Evolutionary conservation across 2,329 filamentous ascomycete species (phyloP).

Genomic region (Pseudocercospora fuligena): DNA sequence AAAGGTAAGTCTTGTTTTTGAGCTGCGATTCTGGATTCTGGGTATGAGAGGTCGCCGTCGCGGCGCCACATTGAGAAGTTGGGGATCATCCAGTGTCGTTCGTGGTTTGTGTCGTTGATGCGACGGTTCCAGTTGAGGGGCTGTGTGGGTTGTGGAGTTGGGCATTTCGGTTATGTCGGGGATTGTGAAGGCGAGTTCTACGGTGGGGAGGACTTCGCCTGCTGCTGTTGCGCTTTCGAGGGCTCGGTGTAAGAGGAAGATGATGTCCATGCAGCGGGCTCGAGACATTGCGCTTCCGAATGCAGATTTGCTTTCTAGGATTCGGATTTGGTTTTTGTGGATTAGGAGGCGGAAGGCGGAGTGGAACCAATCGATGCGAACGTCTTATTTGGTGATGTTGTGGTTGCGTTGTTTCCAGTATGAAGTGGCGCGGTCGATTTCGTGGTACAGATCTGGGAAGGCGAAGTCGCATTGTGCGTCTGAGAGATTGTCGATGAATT

Average conservation of each 20-base stretch:
- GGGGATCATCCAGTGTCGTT: conserved; percentile 56
- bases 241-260: conserved; percentile 44
- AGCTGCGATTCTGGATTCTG: conserved; percentile 18
- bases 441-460: conserved; percentile 36
- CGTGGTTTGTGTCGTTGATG: conserved; percentile 37
- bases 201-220: conserved; percentile 46
- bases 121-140: conserved; percentile 30
- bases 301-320: conserved; percentile 30
- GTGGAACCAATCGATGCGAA: conserved; percentile 25
- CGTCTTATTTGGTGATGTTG: conserved; percentile 25
- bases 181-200: conserved; percentile 55
- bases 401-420: conserved; percentile 27
- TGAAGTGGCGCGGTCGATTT: conserved; percentile 33
- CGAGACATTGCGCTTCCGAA: conserved; percentile 41
- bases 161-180: conserved; percentile 46
- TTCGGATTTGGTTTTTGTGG: conserved; percentile 34
- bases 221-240: conserved; percentile 44
- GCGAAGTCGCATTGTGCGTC: conserved; percentile 30
- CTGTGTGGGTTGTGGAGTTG: conserved; percentile 25
- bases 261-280: conserved; percentile 39
- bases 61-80: conserved; percentile 50
- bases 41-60: not conserved
- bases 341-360: conserved; percentile 31
- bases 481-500: not conserved
- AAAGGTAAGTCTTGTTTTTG: conserved; percentile 8